These are phyloP conservation scores for Stagonosporopsis rhizophila DNA, from an alignment of 2,329 filamentous ascomycete genomes.

Conservation along the genomic window DNA sequence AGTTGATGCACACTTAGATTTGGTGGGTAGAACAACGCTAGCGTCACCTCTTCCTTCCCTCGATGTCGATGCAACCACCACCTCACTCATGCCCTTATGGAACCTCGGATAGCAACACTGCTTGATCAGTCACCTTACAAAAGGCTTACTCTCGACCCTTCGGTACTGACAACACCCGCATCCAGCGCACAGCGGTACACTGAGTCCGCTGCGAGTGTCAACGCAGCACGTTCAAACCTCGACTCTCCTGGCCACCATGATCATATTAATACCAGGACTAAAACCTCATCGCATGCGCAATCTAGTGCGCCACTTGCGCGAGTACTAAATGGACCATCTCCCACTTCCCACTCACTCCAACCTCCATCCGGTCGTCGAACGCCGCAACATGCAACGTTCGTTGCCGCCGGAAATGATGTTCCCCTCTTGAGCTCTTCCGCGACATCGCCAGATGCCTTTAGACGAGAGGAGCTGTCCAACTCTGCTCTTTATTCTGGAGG, in stretches of 20 bases:
- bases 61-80: background rate
- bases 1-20: background rate
- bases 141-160: constrained; percentile 24
- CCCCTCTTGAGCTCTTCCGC: constrained; percentile 35
- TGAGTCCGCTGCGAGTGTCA: constrained; percentile 21
- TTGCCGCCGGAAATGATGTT: constrained; percentile 38
- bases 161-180: constrained; percentile 16
- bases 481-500: constrained; percentile 19
- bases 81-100: constrained; percentile 23
- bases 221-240: constrained; percentile 15
- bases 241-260: constrained; percentile 11
- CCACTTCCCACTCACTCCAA: constrained; percentile 21
- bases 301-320: constrained; percentile 45
- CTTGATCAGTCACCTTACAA: constrained; percentile 29
- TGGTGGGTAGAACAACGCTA: constrained; percentile 4
- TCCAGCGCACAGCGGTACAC: constrained; percentile 21
- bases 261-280: constrained; percentile 9
- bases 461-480: constrained; percentile 29
- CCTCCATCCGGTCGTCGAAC: constrained; percentile 16
- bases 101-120: constrained; percentile 40
- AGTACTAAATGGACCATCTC: constrained; percentile 41
- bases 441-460: constrained; percentile 28
- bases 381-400: constrained; percentile 34
- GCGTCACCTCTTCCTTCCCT: constrained; percentile 5
- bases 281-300: constrained; percentile 17